Evolutionary conservation across 805 yeast species (phyloP), one percentile per base, ranked within the genome.

Genomic region (Scheffersomyces ergatensis): DNA sequence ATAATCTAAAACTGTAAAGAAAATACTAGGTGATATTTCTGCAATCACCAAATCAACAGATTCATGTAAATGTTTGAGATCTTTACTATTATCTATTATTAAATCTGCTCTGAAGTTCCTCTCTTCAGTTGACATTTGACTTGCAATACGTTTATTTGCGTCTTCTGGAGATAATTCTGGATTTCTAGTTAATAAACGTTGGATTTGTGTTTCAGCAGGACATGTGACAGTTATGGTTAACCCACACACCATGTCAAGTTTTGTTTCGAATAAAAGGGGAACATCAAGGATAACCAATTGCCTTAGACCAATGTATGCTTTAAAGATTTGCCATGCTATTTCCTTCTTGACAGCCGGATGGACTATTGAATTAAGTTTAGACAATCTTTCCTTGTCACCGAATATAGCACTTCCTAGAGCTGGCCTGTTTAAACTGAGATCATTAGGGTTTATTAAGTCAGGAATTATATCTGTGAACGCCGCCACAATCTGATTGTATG

Each of bases 271-370:
- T 15, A 93, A 65, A 29, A 93, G 66, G 1, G 99, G 99, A 2
- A 95, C 92, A 55, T 93, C 99, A 36, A 93, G 62, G 0, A 93
- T 65, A 3, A 89, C 89, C 55, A 89, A 51, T 12, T 70, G 59
- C 33, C 78, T 56, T 12, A 88, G 79, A 8, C 58, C 46, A 12
- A 88, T 23, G 73, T 89, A 93, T 14, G 78, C 77, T 38, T 49
- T 43, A 2, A 83, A 27, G 1, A 88, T 64, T 49, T 76, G 77
- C 62, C 73, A 65, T 7, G 77, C 58, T 54, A 92, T 88, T 34
- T 78, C 85, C 47, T 74, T 66, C 34, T 83, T 74, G 2, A 93
- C 90, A 5, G 88, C 92, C 0, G 97, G 96, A 57, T 93, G 99
- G 0, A 90, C 87, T 11, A 93, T 81, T 3, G 73, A 55, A 56